Conservation (phyloP, 1,284 basidiomycete genomes). For the Ceratobasidium papillatum region DNA sequence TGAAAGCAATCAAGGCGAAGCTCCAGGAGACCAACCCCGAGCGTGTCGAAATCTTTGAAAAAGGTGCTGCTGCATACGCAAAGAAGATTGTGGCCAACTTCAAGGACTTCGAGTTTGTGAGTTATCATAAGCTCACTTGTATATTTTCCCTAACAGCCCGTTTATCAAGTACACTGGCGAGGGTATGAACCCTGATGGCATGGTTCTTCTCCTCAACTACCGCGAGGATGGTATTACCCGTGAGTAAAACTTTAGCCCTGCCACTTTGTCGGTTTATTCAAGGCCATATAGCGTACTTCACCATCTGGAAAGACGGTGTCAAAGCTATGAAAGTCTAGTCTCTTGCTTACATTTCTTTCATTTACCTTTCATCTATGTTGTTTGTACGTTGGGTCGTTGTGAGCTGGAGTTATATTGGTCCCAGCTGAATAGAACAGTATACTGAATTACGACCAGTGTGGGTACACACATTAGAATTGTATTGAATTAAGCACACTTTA, state of each 20-base stretch:
- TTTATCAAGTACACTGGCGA: conserved; percentile 80
- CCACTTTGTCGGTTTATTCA: conserved; percentile 27
- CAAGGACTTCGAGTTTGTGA: conserved; percentile 88
- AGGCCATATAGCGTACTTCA: conserved; percentile 77
- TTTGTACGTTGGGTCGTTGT: conserved; percentile 6
- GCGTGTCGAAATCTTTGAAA: conserved; percentile 83
- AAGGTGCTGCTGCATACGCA: conserved; percentile 76
- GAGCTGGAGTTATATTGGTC: background rate
- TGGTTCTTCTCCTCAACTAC: conserved; percentile 90
- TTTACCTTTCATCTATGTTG: background rate
- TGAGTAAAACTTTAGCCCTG: conserved; percentile 54
- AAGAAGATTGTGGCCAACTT: conserved; percentile 93
- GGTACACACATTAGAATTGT: background rate
- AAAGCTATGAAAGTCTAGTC: conserved; percentile 74
- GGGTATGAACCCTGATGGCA: conserved; percentile 85
- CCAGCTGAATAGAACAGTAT: conserved; percentile 6
- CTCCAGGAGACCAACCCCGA: conserved; percentile 70
- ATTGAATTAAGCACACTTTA: background rate
- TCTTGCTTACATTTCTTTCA: background rate
- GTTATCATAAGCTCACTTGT: conserved; percentile 47
- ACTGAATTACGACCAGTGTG: background rate
- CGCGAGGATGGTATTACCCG: conserved; percentile 80
- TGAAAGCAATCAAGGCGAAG: conserved; percentile 79
- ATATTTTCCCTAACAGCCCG: background rate
- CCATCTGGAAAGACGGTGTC: conserved; percentile 92